phyloP scores from a whole-genome alignment of 768 basidiomycete genomes.

The Russula virescens region DNA sequence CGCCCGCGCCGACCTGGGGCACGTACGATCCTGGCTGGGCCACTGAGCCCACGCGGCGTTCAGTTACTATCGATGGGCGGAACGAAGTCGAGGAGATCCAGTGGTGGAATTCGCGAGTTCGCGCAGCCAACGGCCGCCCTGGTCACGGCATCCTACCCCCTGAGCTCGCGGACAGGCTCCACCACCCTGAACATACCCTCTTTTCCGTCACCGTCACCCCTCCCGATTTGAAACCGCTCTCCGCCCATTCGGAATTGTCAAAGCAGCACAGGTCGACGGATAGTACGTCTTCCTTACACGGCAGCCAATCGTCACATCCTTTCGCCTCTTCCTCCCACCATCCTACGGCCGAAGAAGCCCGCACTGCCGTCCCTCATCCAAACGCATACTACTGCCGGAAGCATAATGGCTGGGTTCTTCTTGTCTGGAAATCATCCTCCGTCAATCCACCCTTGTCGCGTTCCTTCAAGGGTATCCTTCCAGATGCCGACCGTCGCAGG shows the following conservation, averaged over 20 bases:
- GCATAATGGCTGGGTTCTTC: slow-evolving; percentile 78
- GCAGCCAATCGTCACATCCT: slow-evolving; percentile 22
- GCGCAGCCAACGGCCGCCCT: slow-evolving; percentile 46
- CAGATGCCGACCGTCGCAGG: slow-evolving; percentile 48
- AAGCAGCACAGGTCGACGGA: slow-evolving; percentile 8
- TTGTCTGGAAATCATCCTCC: slow-evolving; percentile 61
- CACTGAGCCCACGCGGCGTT: slow-evolving; percentile 26
- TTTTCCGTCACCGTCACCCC: slow-evolving; percentile 49
- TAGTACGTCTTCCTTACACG: slow-evolving; percentile 14
- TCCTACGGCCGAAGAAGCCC: slow-evolving; percentile 59
- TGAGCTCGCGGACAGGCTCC: slow-evolving; percentile 57
- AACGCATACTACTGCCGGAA: slow-evolving; percentile 78
- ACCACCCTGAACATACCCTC: slow-evolving; percentile 67
- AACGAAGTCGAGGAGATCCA: slow-evolving; percentile 51
- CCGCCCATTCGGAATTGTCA: slow-evolving; percentile 22
- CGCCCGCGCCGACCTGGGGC: slow-evolving; percentile 10
- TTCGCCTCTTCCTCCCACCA: slow-evolving; percentile 27
- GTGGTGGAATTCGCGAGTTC: slow-evolving; percentile 62
- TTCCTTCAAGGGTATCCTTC: slow-evolving; percentile 49
- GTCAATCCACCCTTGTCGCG: slow-evolving; percentile 55
- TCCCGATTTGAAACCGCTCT: slow-evolving; percentile 32
- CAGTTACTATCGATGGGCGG: slow-evolving; percentile 54
- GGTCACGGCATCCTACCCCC: slow-evolving; percentile 69
- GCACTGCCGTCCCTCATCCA: slow-evolving; percentile 71
- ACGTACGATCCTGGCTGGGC: slow-evolving; percentile 15